Evolutionary conservation across 2,329 filamentous ascomycete genomes (phyloP).

Genomic region (Orbilia quercus): DNA sequence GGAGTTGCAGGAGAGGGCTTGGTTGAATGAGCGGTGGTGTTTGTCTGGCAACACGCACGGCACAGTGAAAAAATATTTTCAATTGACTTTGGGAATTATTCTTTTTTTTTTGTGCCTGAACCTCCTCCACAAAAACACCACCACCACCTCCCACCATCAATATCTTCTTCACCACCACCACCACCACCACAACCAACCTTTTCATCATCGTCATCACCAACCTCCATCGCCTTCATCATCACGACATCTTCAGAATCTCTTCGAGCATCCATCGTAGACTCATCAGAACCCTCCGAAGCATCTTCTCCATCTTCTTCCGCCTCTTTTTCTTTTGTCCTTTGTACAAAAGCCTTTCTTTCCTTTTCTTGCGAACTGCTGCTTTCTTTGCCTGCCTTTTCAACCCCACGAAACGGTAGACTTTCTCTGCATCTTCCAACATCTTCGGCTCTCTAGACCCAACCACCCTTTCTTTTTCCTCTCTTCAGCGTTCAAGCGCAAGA

Average conservation of each 20-base stretch:
- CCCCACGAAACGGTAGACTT: slow-evolving; percentile 2
- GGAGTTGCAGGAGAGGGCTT: neutral
- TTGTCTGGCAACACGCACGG: slow-evolving; percentile 50
- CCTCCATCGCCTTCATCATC: neutral
- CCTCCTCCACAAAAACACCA: slow-evolving; percentile 50
- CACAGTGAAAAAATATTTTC: slow-evolving; percentile 27
- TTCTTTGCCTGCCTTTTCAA: slow-evolving; percentile 15
- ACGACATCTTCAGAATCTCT: neutral
- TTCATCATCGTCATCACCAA: slow-evolving; percentile 17
- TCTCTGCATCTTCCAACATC: slow-evolving; percentile 3
- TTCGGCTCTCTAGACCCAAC: neutral
- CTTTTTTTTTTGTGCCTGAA: slow-evolving; percentile 54
- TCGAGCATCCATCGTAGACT: neutral
- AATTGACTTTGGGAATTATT: slow-evolving; percentile 20
- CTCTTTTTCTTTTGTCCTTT: slow-evolving; percentile 26
- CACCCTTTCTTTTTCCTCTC: neutral
- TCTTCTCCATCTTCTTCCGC: neutral
- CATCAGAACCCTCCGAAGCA: slow-evolving; percentile 7
- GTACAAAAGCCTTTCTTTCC: slow-evolving; percentile 22
- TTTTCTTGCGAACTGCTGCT: slow-evolving; percentile 3
- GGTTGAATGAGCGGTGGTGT: no score
- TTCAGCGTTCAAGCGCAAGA: slow-evolving; percentile 2
- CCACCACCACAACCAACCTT: neutral
- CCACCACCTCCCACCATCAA: slow-evolving; percentile 7
- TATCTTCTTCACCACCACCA: slow-evolving; percentile 12